These are phyloP conservation scores for Elsinoe arachidis DNA, from an alignment of 2,329 filamentous ascomycete species.

Conservation along the genomic window DNA sequence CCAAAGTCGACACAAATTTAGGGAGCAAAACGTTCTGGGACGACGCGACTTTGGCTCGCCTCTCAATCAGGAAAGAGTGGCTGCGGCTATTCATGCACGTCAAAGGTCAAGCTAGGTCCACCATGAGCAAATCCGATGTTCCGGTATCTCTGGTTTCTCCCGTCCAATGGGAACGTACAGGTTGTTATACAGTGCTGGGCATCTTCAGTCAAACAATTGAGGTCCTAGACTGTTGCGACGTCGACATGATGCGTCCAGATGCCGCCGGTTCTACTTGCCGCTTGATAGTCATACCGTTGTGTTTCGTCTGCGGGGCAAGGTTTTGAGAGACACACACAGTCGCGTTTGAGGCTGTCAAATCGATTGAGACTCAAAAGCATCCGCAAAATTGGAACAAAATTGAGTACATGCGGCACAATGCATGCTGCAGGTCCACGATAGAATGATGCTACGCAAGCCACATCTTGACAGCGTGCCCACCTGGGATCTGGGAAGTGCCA, in stretches of 20 bases:
- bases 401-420: neutral
- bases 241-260: neutral
- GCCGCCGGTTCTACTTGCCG: neutral
- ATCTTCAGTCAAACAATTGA: no score
- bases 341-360: neutral
- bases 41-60: neutral
- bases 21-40: constrained; percentile 7
- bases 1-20: neutral
- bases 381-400: neutral
- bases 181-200: no score
- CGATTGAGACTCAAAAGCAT: neutral
- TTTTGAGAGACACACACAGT: neutral
- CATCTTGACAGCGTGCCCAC: neutral
- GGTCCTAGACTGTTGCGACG: neutral
- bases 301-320: neutral
- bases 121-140: neutral
- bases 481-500: neutral
- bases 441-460: constrained; percentile 4
- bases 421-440: neutral
- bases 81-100: constrained; percentile 11
- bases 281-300: neutral
- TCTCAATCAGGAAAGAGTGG: constrained; percentile 3
- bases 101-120: constrained; percentile 11
- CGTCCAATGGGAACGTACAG: neutral
- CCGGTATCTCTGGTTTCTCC: neutral